Evolutionary conservation across 2,329 filamentous ascomycete species (phyloP), one percentile per base, ranked within the genome.

Genomic region (Xylaria hypoxylon): DNA sequence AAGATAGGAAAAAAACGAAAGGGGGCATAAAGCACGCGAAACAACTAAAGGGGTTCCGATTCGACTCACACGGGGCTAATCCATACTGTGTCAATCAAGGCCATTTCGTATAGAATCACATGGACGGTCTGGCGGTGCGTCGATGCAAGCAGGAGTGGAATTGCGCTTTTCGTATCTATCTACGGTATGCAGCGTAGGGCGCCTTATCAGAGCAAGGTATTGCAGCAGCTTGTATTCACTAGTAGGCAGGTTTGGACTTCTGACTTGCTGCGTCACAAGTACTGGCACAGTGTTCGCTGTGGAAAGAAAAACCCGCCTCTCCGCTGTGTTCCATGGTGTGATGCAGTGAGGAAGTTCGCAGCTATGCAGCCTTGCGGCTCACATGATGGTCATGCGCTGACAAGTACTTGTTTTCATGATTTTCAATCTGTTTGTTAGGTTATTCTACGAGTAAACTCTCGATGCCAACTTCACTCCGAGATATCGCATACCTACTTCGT

Each of bases 281-380:
- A 52, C 31, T 35, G 52, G 47, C 59, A 66, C 64, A 66, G 64
- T 62, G 59, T 58, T 55, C 59, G 52, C 44, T 53, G 28, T 45
- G 35, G 19, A 38, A 44, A 15, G 19, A 24, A 5, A 48, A 47
- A 55, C 40, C n/a, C 44, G 28, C 22, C 42, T 62, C 44, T 55
- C n/a, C n/a, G 53, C 19, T 42, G 44, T 52, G 50, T 51, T 45
- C 8, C 22, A 31, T 64, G 33, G 26, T 13, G 53, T 42, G 28
- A 50, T 55, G 50, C 51, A 51, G 56, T 59, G 51, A 63, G 22
- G 42, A 67, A 19, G 60, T 64, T 67, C 60, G 60, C 60, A 64
- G 56, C n/a, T 35, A 67, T 67, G 61, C 65, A 67, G 61, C 61
- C 61, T 64, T 67, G 61, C 56, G 45, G 51, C 61, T 61, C 45